phyloP scores from a whole-genome alignment of 2,329 filamentous ascomycete species.

The Colletotrichum spaethianum region DNA sequence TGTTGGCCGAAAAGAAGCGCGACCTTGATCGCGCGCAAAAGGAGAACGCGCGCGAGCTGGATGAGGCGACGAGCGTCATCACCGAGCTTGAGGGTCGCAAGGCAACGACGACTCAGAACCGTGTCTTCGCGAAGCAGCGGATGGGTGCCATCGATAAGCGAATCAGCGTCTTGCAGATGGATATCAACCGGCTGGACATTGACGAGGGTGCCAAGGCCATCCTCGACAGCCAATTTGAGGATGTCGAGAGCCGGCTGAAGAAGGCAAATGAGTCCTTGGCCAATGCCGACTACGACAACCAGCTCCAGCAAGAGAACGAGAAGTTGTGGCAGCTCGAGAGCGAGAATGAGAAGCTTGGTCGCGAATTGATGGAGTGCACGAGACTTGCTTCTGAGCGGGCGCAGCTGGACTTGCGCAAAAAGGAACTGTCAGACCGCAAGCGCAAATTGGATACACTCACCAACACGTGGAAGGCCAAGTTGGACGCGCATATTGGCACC shows the following conservation, averaged over 20 bases:
- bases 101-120: constrained; percentile 80
- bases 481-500: constrained; percentile 74
- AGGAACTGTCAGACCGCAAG: constrained; percentile 81
- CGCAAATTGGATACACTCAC: constrained; percentile 83
- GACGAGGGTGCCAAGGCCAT: constrained; percentile 89
- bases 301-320: constrained; percentile 76
- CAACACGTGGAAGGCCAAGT: constrained; percentile 79
- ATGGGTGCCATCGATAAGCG: constrained; percentile 82
- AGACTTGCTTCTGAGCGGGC: constrained; percentile 86
- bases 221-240: constrained; percentile 80
- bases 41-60: constrained; percentile 81
- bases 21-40: constrained; percentile 81
- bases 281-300: constrained; percentile 76
- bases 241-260: constrained; percentile 75
- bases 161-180: constrained; percentile 74
- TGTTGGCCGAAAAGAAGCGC: constrained; percentile 83
- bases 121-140: constrained; percentile 79
- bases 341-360: constrained; percentile 78
- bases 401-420: constrained; percentile 85
- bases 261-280: constrained; percentile 75
- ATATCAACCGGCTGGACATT: constrained; percentile 80
- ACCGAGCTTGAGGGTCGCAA: constrained; percentile 82
- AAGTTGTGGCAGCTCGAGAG: constrained; percentile 79
- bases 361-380: constrained; percentile 88
- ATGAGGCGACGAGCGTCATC: constrained; percentile 79